Percentiles rank a stretch among this genome's conserved stretches.
phyloP scores from a whole-genome alignment of 106 monocot genomes.

The Platanthera guangdongensis region DNA sequence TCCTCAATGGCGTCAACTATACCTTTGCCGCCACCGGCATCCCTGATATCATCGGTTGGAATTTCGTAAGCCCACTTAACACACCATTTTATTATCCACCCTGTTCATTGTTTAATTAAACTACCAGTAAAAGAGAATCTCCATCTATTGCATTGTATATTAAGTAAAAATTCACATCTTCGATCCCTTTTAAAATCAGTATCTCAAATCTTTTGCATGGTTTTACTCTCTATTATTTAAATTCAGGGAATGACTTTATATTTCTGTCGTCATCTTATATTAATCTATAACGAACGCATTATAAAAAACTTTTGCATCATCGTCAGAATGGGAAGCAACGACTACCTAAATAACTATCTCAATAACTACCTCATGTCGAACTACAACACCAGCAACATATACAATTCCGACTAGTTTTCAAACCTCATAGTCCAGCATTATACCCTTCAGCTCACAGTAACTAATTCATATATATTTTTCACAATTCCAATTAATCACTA shows the following conservation, averaged over 20 bases:
- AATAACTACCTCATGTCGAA: constrained; percentile 91
- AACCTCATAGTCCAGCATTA: constrained; percentile 58
- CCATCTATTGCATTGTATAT: too few species aligned
- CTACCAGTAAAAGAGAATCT: too few species aligned
- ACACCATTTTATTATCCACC: not conserved
- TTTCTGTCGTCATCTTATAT: too few species aligned
- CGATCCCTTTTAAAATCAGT: too few species aligned
- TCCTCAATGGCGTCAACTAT: constrained; percentile 78
- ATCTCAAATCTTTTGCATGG: not conserved
- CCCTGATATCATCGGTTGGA: constrained; percentile 68
- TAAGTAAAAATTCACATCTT: too few species aligned
- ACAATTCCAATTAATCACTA: not conserved
- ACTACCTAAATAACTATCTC: constrained; percentile 94
- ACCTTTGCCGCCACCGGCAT: constrained; percentile 89
- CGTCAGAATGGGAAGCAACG: constrained; percentile 87
- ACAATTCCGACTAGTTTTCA: constrained; percentile 53
- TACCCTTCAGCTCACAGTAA: constrained; percentile 54
- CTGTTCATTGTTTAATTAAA: not conserved
- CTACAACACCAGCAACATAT: constrained; percentile 58
- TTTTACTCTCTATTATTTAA: constrained; percentile 25
- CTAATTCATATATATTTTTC: not conserved
- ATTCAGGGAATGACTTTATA: too few species aligned
- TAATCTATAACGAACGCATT: constrained; percentile 41
- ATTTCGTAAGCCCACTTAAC: constrained; percentile 43
- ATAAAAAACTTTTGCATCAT: constrained; percentile 48